Evolutionary conservation across 495 filamentous ascomycete genomes (phyloP).

Genomic region (Hypoxylon crocopeplum): DNA sequence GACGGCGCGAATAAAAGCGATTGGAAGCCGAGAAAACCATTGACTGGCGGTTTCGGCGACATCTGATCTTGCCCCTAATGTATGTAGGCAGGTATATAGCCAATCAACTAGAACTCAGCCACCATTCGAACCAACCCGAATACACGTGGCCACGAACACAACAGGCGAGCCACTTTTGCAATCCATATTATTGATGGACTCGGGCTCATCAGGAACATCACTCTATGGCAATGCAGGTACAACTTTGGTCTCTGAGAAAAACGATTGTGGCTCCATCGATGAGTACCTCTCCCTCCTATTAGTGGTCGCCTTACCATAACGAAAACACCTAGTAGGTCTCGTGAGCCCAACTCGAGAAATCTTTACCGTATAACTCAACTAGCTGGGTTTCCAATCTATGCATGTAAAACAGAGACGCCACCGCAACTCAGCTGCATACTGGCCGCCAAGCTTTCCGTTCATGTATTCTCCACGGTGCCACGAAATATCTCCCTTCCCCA

Average conservation of each 20-base stretch:
- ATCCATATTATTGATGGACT: conserved; percentile 3
- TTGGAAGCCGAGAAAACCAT: background rate
- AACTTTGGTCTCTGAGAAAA: background rate
- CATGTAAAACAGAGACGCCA: no score
- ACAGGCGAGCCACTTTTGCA: conserved; percentile 16
- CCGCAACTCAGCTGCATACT: no score
- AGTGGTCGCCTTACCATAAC: conserved; percentile 9
- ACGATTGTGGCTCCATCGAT: conserved; percentile 14
- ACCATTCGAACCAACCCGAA: conserved; percentile 16
- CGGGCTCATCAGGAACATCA: conserved; percentile 2
- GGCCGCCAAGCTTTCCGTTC: no score
- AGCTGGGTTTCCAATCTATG: no score
- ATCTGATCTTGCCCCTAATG: background rate
- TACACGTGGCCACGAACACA: conserved; percentile 31
- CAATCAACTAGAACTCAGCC: conserved; percentile 11
- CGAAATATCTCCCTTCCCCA: no score
- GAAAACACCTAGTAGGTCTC: conserved; percentile 5
- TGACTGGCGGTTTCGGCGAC: conserved; percentile 1
- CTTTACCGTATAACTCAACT: no score
- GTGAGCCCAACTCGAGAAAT: conserved; percentile 2
- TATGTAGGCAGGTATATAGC: conserved; percentile 18
- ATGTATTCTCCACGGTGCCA: no score
- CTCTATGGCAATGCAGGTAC: conserved; percentile 24
- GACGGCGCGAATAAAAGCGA: conserved; percentile 11
- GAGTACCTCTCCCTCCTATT: background rate